Conservation (phyloP, 208 protist genomes). For the Strigomonas galati region DNA sequence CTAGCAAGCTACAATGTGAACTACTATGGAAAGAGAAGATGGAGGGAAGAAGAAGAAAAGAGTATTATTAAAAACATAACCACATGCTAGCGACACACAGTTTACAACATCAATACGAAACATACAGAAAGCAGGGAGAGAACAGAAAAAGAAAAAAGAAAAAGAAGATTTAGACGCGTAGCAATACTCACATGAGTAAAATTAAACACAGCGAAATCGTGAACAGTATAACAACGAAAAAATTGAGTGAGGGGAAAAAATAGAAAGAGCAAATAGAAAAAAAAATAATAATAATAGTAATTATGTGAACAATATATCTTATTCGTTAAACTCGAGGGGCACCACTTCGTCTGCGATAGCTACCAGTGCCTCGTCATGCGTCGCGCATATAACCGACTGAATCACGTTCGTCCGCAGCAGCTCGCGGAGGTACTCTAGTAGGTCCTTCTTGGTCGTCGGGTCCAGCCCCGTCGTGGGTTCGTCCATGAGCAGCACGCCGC, state of each 20-base stretch:
- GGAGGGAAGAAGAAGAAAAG: not conserved
- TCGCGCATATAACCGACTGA: slow-evolving; percentile 53
- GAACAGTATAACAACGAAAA: slow-evolving; percentile 6
- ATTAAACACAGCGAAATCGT: too few species aligned
- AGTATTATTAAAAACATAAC: not conserved
- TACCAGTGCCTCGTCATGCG: slow-evolving; percentile 62
- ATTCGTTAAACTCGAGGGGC: slow-evolving; percentile 12
- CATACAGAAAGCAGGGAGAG: not conserved
- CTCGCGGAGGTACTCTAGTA: slow-evolving; percentile 43
- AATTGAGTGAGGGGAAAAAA: not conserved
- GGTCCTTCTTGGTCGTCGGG: slow-evolving; percentile 30
- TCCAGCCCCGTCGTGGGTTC: slow-evolving; percentile 76
- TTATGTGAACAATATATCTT: not conserved
- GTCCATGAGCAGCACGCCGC: slow-evolving; percentile 65
- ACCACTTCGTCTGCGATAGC: slow-evolving; percentile 53
- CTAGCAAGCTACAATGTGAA: not conserved
- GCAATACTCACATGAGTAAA: too few species aligned
- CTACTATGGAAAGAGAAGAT: not conserved
- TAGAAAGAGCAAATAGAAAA: not conserved
- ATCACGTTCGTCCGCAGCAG: slow-evolving; percentile 39
- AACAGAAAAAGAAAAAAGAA: slow-evolving; percentile 1
- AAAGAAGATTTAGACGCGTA: not conserved
- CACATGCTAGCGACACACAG: not conserved
- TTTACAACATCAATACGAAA: not conserved
- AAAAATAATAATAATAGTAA: not conserved